phyloP scores from a whole-genome alignment of 352 stramenopile genomes.

The Pythium aquatile region DNA sequence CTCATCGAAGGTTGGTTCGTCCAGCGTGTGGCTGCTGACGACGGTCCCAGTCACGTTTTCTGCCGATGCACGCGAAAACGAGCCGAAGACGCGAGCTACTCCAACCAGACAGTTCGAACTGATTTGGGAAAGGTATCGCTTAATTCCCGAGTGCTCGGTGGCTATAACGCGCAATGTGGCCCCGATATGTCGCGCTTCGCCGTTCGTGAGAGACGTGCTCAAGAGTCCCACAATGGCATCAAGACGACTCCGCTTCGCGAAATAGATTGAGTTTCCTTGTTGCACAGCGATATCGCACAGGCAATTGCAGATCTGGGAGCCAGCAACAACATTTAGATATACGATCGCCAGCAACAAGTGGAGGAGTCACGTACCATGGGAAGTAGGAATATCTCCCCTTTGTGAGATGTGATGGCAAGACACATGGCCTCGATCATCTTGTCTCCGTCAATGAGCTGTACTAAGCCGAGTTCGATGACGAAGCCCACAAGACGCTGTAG shows the following conservation, averaged over 20 bases:
- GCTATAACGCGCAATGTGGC: constrained; percentile 2
- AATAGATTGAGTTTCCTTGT: not conserved
- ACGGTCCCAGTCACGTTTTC: not conserved
- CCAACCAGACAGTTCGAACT: constrained; percentile 4
- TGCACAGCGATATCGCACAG: constrained; percentile 8
- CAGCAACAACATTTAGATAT: not conserved
- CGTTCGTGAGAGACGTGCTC: constrained; percentile 14
- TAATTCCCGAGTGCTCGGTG: constrained; percentile 9
- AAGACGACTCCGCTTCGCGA: constrained; percentile 14
- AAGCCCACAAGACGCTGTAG: constrained; percentile 17
- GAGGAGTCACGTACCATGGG: constrained; percentile 11
- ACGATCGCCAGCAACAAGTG: not conserved
- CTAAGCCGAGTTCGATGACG: constrained; percentile 21
- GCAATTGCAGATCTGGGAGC: constrained; percentile 15
- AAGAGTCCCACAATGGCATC: constrained; percentile 16
- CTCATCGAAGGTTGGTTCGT: not conserved
- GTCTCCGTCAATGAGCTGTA: constrained; percentile 13
- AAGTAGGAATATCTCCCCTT: constrained; percentile 13
- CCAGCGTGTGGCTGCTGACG: not conserved
- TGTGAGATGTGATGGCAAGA: constrained; percentile 3
- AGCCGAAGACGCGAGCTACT: constrained; percentile 13
- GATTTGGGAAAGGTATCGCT: constrained; percentile 7
- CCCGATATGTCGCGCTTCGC: constrained; percentile 10
- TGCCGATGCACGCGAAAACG: constrained; percentile 11
- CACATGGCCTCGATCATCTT: constrained; percentile 16